Percentiles rank a stretch among this genome's conserved stretches.
Evolutionary conservation across 768 basidiomycete genomes (phyloP).

Genomic region (Phylloporus scabripes): DNA sequence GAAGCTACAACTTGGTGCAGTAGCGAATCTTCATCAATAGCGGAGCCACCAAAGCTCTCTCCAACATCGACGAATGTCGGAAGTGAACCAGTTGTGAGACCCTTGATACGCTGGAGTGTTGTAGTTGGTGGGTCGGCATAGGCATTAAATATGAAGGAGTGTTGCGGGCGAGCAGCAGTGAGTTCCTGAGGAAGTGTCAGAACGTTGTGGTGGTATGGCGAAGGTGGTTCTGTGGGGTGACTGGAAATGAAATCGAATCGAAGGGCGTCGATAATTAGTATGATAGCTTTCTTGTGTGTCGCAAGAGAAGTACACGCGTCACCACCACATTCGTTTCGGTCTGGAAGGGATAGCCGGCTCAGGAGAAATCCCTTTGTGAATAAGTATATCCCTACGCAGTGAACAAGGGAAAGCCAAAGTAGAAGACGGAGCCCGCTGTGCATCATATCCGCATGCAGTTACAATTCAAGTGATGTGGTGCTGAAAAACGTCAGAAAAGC

Average conservation of each 20-base stretch:
- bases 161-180: slow-evolving; percentile 52
- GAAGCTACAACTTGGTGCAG: slow-evolving; percentile 61
- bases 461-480: too few relatives aligned
- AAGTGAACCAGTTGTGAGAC: slow-evolving; percentile 87
- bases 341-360: slow-evolving; percentile 45
- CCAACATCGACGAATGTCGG: slow-evolving; percentile 96
- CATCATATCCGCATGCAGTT: slow-evolving; percentile 17
- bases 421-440: slow-evolving; percentile 30
- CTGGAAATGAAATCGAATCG: slow-evolving; percentile 91
- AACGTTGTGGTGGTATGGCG: slow-evolving; percentile 75
- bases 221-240: slow-evolving; percentile 48
- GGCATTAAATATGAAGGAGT: slow-evolving; percentile 84
- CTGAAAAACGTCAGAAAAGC: neutral
- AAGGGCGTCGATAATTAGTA: slow-evolving; percentile 88
- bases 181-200: slow-evolving; percentile 75
- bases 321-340: slow-evolving; percentile 49
- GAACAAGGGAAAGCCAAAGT: slow-evolving; percentile 59
- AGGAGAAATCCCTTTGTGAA: slow-evolving; percentile 93
- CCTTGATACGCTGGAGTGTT: slow-evolving; percentile 93
- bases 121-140: slow-evolving; percentile 94
- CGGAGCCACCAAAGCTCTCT: slow-evolving; percentile 83
- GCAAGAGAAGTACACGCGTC: slow-evolving; percentile 35
- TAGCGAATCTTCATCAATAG: slow-evolving; percentile 84
- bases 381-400: slow-evolving; percentile 76
- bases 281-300: slow-evolving; percentile 73